A percentile compares a stretch with the other conserved stretches of the same genome.
phyloP scores from a whole-genome alignment of 2,329 filamentous ascomycete species.

The Trichophyton mentagrophytes region DNA sequence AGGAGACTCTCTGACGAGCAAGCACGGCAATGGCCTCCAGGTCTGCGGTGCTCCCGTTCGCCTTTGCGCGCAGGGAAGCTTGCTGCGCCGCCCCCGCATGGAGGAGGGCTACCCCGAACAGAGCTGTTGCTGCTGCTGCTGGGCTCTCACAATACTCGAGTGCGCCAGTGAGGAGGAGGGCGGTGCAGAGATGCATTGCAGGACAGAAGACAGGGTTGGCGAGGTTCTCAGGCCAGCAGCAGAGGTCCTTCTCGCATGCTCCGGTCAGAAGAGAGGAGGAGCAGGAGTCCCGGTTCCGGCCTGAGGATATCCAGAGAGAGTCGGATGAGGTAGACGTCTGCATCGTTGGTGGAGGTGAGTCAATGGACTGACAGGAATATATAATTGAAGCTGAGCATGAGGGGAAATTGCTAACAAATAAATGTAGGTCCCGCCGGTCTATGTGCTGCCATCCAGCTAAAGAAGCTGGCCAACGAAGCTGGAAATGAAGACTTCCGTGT shows the following conservation, averaged over 20 bases:
- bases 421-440: slow-evolving; percentile 71
- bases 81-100: not conserved
- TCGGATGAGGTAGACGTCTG: slow-evolving; percentile 91
- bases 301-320: slow-evolving; percentile 62
- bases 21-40: not conserved
- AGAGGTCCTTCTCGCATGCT: slow-evolving; percentile 35
- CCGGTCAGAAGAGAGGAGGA: slow-evolving; percentile 28
- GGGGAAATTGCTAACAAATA: not conserved
- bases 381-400: not conserved
- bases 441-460: slow-evolving; percentile 82
- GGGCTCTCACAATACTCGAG: not conserved
- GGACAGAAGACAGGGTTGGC: not conserved
- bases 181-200: slow-evolving; percentile 18
- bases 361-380: not conserved
- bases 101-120: not conserved
- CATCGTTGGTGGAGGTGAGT: slow-evolving; percentile 74
- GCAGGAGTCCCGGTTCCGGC: slow-evolving; percentile 46
- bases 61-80: not conserved
- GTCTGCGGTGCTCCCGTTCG: not conserved
- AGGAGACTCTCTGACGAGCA: not conserved
- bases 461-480: slow-evolving; percentile 86
- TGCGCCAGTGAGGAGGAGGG: slow-evolving; percentile 5
- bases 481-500: slow-evolving; percentile 95
- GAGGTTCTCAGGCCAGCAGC: not conserved
- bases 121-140: not conserved